Percentiles rank a stretch among this genome's conserved stretches.
phyloP scores from a whole-genome alignment of 345 rosid species.

The Eucalyptus regnans region DNA sequence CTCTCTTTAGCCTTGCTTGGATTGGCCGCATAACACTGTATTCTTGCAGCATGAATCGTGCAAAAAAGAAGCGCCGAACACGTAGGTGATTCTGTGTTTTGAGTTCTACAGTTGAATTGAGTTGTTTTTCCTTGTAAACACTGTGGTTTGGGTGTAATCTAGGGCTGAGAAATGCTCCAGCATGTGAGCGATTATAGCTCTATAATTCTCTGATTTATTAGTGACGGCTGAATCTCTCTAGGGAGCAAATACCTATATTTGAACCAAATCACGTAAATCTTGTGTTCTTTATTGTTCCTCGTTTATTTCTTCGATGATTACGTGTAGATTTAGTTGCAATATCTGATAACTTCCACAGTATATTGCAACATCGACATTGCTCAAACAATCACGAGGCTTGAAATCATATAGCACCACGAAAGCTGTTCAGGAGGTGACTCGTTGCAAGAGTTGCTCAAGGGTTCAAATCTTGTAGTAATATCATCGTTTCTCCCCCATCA shows the following conservation, averaged over 20 bases:
- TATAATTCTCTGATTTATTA: background rate
- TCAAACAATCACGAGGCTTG: background rate
- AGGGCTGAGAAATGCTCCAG: background rate
- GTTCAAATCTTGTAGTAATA: background rate
- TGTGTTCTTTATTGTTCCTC: background rate
- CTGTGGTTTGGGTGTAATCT: background rate
- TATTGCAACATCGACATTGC: background rate
- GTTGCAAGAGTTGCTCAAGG: background rate
- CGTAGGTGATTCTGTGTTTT: background rate
- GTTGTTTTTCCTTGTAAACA: background rate
- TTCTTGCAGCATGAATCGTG: background rate
- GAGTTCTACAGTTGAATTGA: background rate
- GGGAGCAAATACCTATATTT: rapidly evolving
- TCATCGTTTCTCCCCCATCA: background rate
- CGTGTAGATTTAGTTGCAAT: background rate
- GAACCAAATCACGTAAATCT: rapidly evolving
- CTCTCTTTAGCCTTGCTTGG: background rate
- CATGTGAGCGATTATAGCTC: background rate
- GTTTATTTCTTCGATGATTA: background rate
- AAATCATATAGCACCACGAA: background rate
- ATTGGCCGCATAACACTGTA: background rate
- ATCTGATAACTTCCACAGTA: background rate
- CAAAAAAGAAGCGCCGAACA: background rate
- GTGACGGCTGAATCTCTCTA: rapidly evolving
- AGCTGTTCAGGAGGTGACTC: background rate